Base-by-base conservation (phyloP, 768 basidiomycete species). In the Rhodocollybia butyracea region DNA sequence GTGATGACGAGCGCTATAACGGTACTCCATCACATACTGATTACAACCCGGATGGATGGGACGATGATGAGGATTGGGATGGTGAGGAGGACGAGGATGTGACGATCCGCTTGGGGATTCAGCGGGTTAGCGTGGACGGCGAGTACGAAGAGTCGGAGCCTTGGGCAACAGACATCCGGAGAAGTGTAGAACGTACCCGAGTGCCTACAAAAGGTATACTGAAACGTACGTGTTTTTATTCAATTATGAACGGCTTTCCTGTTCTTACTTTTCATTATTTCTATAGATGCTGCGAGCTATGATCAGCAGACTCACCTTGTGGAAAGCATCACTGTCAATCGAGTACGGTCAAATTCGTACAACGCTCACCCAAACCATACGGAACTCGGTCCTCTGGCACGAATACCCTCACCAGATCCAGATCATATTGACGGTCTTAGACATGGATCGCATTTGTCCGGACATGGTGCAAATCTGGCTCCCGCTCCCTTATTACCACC, bases 351-450 rank as follows among this genome's bases (percentile, higher is more conserved):
- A 43, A 94, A 94, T 69, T 96, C 94, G 21, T 90, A 94, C 74
- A 79, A 75, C 46, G 73, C 77, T 4, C 82, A 85, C 50, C 74
- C 79, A 10, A 73, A 73, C 22, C 76, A 77, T 34, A 65, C 71
- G 31, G 83, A 86, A 60, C 73, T 84, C 21, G 91, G 91, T 26
- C 91, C 91, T 5, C 77, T 94, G 39, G 88, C 91, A 29, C 86
- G 82, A 53, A 85, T 94, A 56, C 91, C 91, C 48, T 83, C 86
- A 5, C 86, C 89, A 2, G 89, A 94, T 65, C 89, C 91, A 51
- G 89, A 88, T 66, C 86, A 89, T 60, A 93, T 91, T 60, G 93
- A 90, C 61, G 92, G 88, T n/a, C 78, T 94, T 55, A 79, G 83
- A 64, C 86, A 88, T 65, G 73, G 75, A 34, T 77, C 77, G 11